These are phyloP conservation scores for Leccinum pachyderme DNA, from an alignment of 1,284 basidiomycete genomes.

Conservation along the genomic window DNA sequence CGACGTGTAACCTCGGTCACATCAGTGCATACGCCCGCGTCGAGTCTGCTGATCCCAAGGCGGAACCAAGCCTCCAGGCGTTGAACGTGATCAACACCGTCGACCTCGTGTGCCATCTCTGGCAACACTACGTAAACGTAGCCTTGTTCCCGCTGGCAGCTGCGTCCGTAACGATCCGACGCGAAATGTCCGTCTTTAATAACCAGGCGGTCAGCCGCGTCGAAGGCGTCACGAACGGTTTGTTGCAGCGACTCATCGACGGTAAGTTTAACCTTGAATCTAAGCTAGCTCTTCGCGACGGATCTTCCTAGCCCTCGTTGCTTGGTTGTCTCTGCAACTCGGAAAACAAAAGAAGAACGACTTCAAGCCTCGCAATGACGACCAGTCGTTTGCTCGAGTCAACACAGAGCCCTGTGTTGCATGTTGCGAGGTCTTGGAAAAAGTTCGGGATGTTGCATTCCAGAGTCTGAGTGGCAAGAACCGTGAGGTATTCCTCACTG, in stretches of 20 bases:
- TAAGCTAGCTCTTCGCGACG: not conserved
- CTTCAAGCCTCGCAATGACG: conserved; percentile 96
- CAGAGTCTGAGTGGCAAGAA: conserved; percentile 89
- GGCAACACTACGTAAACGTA: conserved; percentile 95
- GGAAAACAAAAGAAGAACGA: conserved; percentile 95
- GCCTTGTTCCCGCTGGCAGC: conserved; percentile 89
- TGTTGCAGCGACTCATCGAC: conserved; percentile 85
- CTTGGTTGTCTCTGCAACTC: conserved; percentile 72
- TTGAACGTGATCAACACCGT: conserved; percentile 69
- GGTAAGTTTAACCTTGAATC: conserved; percentile 44
- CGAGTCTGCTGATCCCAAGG: conserved; percentile 71
- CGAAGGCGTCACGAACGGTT: conserved; percentile 82
- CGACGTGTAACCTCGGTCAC: conserved; percentile 8
- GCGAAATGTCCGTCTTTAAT: conserved; percentile 95
- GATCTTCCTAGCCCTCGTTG: conserved; percentile 52
- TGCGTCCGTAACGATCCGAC: conserved; percentile 81
- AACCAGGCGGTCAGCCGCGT: conserved; percentile 86
- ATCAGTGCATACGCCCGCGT: conserved; percentile 69
- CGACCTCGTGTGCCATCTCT: conserved; percentile 92
- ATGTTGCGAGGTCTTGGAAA: conserved; percentile 85
- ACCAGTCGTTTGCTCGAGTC: conserved; percentile 88
- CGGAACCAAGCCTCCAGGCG: conserved; percentile 78
- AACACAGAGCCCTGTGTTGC: conserved; percentile 95
- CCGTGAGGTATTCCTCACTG: conserved; percentile 86
- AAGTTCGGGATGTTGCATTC: conserved; percentile 72